Evolutionary conservation across 345 rosid genomes (phyloP).

Genomic region (Anastatica hierochuntica): DNA sequence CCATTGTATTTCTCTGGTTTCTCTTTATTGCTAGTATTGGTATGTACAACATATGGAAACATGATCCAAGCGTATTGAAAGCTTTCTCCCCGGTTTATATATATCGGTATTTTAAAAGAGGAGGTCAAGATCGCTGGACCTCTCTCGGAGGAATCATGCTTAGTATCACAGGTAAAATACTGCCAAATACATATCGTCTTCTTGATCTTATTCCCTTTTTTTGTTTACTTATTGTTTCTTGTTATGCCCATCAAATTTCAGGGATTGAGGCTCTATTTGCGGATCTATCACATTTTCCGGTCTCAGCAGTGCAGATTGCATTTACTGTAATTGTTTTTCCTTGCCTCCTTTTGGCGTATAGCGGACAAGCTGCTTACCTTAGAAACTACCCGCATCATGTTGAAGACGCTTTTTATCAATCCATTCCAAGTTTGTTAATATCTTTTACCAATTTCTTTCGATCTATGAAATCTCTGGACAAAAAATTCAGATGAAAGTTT

Average conservation of each 20-base stretch:
- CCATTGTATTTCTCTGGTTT: constrained; percentile 84
- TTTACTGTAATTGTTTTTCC: constrained; percentile 83
- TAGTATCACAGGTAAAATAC: constrained; percentile 66
- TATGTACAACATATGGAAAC: constrained; percentile 58
- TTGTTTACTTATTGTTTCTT: not conserved
- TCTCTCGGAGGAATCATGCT: constrained; percentile 93
- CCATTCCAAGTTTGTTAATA: constrained; percentile 64
- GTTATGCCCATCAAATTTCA: constrained; percentile 27
- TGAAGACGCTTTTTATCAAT: constrained; percentile 69
- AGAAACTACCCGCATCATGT: constrained; percentile 50
- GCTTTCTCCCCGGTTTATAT: constrained; percentile 82
- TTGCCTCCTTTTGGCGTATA: constrained; percentile 84
- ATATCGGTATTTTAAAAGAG: constrained; percentile 58
- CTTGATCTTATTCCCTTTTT: too few species aligned
- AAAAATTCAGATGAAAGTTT: not conserved
- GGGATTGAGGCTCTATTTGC: constrained; percentile 98
- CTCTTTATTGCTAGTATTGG: constrained; percentile 81
- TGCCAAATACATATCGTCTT: not conserved
- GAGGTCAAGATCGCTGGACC: constrained; percentile 66
- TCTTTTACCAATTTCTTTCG: not conserved
- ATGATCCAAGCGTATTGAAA: constrained; percentile 61
- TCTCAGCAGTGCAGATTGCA: constrained; percentile 73
- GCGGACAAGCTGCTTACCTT: constrained; percentile 97
- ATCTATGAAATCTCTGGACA: not conserved
- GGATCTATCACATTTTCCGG: constrained; percentile 83